A percentile compares a stretch with the other conserved stretches of the same genome.
These are phyloP conservation scores for Fraxinus americana DNA, from an alignment of 257 asterid species.

Conservation along the genomic window DNA sequence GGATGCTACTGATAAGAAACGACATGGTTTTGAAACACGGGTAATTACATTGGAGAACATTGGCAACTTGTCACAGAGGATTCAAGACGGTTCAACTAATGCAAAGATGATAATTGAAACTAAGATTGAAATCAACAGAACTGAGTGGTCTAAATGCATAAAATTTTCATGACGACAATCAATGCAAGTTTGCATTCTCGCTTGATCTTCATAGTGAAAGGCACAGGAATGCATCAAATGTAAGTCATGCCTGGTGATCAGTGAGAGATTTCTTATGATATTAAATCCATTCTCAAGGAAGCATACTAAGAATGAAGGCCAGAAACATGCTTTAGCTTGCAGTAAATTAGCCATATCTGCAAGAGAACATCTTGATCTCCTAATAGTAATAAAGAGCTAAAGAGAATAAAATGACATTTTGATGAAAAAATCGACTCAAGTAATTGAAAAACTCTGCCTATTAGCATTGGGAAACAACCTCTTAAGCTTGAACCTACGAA, in stretches of 20 bases:
- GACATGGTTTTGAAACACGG: background rate
- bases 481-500: background rate
- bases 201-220: too few species aligned
- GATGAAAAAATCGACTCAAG: background rate
- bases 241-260: background rate
- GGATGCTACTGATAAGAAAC: background rate
- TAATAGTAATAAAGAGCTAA: slow-evolving; percentile 5
- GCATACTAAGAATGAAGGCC: background rate
- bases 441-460: slow-evolving; percentile 1
- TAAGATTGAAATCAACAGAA: too few species aligned
- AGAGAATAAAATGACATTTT: slow-evolving; percentile 9
- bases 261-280: background rate
- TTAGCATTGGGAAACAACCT: slow-evolving; percentile 28
- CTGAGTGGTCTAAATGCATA: background rate
- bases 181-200: too few species aligned
- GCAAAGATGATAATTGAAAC: background rate
- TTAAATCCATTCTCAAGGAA: background rate
- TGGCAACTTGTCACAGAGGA: background rate
- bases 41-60: background rate
- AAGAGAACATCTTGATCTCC: slow-evolving; percentile 4
- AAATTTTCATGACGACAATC: background rate
- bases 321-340: slow-evolving; percentile 6
- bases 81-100: too few species aligned
- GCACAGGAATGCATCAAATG: background rate
- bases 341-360: too few species aligned